These are phyloP conservation scores for Asclepias syriaca DNA, from an alignment of 257 asterid species.

Conservation along the genomic window DNA sequence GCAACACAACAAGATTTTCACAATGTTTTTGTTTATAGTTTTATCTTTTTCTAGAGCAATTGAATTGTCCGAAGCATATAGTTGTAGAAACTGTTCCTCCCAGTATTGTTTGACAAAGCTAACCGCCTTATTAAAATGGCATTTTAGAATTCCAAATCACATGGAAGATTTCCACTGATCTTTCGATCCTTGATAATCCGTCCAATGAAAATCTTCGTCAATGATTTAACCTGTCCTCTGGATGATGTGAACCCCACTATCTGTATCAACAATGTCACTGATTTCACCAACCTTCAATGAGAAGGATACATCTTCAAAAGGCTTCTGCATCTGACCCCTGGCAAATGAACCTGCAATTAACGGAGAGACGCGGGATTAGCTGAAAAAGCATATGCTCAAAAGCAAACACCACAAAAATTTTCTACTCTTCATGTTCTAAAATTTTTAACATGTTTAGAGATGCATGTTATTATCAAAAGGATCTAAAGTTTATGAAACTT, in stretches of 20 bases:
- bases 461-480: neutral
- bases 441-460: neutral
- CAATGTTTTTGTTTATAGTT: neutral
- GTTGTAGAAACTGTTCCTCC: neutral
- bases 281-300: conserved; percentile 70
- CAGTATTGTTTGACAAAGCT: neutral
- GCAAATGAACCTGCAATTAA: conserved; percentile 62
- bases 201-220: neutral
- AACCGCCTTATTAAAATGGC: neutral
- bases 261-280: conserved; percentile 76
- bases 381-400: neutral
- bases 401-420: neutral
- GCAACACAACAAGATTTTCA: neutral
- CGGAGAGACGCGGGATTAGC: neutral
- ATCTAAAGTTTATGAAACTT: neutral
- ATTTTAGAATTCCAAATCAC: conserved; percentile 1
- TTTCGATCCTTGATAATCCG: neutral
- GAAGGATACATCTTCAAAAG: conserved; percentile 73
- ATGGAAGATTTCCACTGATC: neutral
- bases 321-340: conserved; percentile 91
- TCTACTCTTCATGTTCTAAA: neutral
- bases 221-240: conserved; percentile 47
- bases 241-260: conserved; percentile 91
- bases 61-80: neutral
- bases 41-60: conserved; percentile 9